These are phyloP conservation scores for Sarocladium strictum DNA, from an alignment of 2,329 filamentous ascomycete species.

Conservation along the genomic window DNA sequence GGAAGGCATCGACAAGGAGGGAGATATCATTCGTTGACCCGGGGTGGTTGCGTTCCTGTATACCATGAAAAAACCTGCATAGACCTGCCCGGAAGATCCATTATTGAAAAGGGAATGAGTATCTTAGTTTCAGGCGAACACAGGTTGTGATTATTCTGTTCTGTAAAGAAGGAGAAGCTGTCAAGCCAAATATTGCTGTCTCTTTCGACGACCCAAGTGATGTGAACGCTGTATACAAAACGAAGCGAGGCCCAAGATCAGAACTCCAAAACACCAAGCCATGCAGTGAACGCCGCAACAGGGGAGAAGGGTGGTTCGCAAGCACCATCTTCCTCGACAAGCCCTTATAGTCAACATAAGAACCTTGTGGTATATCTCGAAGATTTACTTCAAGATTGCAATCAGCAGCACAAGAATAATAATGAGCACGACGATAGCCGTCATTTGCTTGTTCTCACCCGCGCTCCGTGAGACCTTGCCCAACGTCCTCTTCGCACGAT, in stretches of 20 bases:
- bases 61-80: no score
- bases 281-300: neutral
- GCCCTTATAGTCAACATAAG: no score
- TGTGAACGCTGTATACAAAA: neutral
- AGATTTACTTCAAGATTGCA: conserved; percentile 64
- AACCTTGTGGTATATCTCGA: neutral
- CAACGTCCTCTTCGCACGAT: conserved; percentile 67
- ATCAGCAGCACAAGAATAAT: conserved; percentile 78
- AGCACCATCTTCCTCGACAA: neutral
- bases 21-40: conserved; percentile 65
- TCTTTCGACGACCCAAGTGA: neutral
- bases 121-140: no score
- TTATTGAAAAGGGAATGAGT: no score
- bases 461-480: conserved; percentile 67
- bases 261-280: conserved; percentile 10
- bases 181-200: neutral
- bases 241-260: neutral
- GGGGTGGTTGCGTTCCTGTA: no score
- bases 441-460: conserved; percentile 83
- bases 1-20: conserved; percentile 72
- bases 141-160: neutral
- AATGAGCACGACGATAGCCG: conserved; percentile 73
- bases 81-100: no score
- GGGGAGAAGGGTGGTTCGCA: neutral
- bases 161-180: neutral